Conservation (phyloP, 345 rosid genomes). For the Populus simonii region DNA sequence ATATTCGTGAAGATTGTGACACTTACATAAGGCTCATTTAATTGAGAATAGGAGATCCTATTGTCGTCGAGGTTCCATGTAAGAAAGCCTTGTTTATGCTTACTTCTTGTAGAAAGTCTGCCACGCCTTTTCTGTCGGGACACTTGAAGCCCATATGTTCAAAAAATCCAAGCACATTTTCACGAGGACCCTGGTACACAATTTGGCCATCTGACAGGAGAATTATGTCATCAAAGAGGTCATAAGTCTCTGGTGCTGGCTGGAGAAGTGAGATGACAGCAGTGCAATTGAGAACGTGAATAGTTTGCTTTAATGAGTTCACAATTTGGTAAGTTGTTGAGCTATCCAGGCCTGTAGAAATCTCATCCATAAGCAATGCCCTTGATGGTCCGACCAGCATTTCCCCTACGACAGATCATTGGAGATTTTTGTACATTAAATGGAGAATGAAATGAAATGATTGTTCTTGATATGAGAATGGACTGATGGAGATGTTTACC, state of each 20-base stretch:
- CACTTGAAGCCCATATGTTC: slow-evolving; percentile 66
- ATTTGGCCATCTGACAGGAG: slow-evolving; percentile 65
- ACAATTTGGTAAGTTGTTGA: slow-evolving; percentile 74
- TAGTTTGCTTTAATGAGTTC: slow-evolving; percentile 66
- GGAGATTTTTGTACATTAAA: background rate
- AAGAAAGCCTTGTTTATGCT: background rate
- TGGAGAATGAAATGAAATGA: background rate
- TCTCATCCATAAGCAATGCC: slow-evolving; percentile 75
- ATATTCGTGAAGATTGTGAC: background rate
- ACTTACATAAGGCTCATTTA: background rate
- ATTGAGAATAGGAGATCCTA: background rate
- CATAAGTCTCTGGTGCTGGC: slow-evolving; percentile 73
- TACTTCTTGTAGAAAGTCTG: slow-evolving; percentile 84
- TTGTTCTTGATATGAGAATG: background rate
- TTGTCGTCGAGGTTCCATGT: background rate
- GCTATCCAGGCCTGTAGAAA: slow-evolving; percentile 78
- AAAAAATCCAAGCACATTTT: slow-evolving; percentile 51
- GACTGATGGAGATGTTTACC: slow-evolving; percentile 34
- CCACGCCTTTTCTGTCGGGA: slow-evolving; percentile 70
- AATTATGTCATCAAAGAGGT: slow-evolving; percentile 70
- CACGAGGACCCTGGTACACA: slow-evolving; percentile 69
- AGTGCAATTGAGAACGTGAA: slow-evolving; percentile 60
- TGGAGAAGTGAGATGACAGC: slow-evolving; percentile 71
- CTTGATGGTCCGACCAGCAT: slow-evolving; percentile 70
- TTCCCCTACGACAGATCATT: slow-evolving; percentile 41